A percentile compares a stretch with the other conserved stretches of the same genome.
Conservation (phyloP, 2,329 filamentous ascomycete species). For the Alternaria consortialis region DNA sequence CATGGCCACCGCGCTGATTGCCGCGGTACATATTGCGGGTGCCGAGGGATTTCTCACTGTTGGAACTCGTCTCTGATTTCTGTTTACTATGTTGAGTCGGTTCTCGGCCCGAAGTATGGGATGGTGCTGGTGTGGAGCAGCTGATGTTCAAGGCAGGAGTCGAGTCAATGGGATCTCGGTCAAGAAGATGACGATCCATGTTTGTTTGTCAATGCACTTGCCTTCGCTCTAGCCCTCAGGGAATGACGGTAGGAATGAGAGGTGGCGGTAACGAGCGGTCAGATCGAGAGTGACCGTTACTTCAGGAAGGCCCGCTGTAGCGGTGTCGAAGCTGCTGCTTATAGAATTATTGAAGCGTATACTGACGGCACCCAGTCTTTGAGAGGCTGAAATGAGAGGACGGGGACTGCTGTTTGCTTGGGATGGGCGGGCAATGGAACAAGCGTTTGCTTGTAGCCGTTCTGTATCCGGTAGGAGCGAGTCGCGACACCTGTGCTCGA, state of each 20-base stretch:
- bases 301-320: constrained; percentile 9
- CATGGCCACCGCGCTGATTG: constrained; percentile 15
- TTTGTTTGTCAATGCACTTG: constrained; percentile 19
- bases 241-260: not conserved
- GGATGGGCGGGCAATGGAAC: constrained; percentile 1
- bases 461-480: constrained; percentile 4
- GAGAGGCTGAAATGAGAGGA: not conserved
- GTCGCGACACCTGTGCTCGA: not conserved
- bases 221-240: not conserved
- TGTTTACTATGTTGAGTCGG: constrained; percentile 1
- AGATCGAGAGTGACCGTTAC: constrained; percentile 17
- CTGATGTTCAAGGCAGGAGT: not conserved
- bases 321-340: constrained; percentile 5
- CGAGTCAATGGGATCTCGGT: constrained; percentile 4
- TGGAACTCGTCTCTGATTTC: constrained; percentile 12
- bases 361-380: not conserved
- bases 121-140: not conserved
- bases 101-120: not conserved
- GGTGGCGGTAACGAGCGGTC: not conserved
- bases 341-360: not conserved
- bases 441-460: not conserved
- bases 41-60: not conserved
- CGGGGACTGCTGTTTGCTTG: constrained; percentile 5
- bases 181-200: not conserved
- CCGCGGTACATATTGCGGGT: constrained; percentile 20